A percentile compares a stretch with the other conserved stretches of the same genome.
Conservation (phyloP, 129 eudicot genomes). For the Apium graveolens region DNA sequence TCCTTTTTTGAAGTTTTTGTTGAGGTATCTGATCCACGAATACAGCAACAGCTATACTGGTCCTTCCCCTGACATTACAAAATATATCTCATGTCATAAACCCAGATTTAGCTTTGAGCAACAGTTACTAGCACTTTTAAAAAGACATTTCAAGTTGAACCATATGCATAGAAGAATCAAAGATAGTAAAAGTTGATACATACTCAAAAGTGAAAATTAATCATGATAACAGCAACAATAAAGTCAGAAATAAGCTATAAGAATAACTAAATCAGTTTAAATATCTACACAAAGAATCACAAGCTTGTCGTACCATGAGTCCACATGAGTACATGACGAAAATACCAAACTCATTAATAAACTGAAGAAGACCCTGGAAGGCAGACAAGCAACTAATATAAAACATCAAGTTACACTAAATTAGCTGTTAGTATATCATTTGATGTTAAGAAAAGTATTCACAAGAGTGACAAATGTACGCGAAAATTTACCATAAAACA, state of each 20-base stretch:
- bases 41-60: slow-evolving; percentile 70
- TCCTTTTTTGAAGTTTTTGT: slow-evolving; percentile 46
- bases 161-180: background rate
- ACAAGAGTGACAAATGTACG: background rate
- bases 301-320: background rate
- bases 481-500: background rate
- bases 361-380: background rate
- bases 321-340: too few species aligned
- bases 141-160: background rate
- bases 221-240: background rate
- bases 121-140: background rate
- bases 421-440: background rate
- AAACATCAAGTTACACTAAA: background rate
- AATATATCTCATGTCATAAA: background rate
- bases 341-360: background rate
- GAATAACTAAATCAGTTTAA: background rate
- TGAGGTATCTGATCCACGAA: slow-evolving; percentile 35
- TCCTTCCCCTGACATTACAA: slow-evolving; percentile 63
- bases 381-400: background rate
- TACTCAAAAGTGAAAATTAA: background rate
- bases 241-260: background rate
- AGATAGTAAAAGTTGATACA: background rate
- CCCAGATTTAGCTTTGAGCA: background rate
- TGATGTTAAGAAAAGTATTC: background rate
- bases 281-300: background rate